Conservation (phyloP, 2,329 filamentous ascomycete genomes). For the Penicillium oxalicum region DNA sequence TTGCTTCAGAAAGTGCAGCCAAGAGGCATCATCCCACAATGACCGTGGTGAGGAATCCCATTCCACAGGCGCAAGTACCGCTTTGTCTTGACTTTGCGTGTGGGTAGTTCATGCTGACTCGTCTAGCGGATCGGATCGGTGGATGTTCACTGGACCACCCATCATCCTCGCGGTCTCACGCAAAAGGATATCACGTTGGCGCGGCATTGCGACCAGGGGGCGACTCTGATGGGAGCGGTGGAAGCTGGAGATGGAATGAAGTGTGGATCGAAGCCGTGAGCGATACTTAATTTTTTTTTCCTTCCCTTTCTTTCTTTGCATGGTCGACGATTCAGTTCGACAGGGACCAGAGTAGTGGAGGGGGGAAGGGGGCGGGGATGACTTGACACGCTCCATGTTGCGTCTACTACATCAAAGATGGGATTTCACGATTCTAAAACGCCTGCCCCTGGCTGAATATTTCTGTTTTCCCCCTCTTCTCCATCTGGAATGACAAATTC, state of each 20-base stretch:
- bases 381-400: too few species aligned
- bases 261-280: constrained; percentile 16
- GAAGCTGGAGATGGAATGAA: constrained; percentile 27
- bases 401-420: too few species aligned
- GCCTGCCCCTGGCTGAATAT: too few species aligned
- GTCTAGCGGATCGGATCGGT: constrained; percentile 32
- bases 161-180: constrained; percentile 35
- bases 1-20: constrained; percentile 32
- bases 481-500: too few species aligned
- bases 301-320: background rate
- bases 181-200: constrained; percentile 35
- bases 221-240: constrained; percentile 30
- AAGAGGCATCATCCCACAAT: constrained; percentile 38
- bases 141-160: constrained; percentile 38
- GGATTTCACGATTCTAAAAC: too few species aligned
- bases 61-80: too few species aligned
- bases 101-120: too few species aligned
- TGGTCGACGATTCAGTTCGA: too few species aligned
- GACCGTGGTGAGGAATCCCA: constrained; percentile 28
- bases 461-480: too few species aligned
- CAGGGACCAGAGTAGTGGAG: too few species aligned
- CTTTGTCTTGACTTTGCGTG: too few species aligned
- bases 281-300: background rate
- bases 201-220: constrained; percentile 33
- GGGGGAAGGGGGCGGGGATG: too few species aligned